Evolutionary conservation across 352 stramenopile species (phyloP).

Genomic region (Globisporangium sylvaticum): DNA sequence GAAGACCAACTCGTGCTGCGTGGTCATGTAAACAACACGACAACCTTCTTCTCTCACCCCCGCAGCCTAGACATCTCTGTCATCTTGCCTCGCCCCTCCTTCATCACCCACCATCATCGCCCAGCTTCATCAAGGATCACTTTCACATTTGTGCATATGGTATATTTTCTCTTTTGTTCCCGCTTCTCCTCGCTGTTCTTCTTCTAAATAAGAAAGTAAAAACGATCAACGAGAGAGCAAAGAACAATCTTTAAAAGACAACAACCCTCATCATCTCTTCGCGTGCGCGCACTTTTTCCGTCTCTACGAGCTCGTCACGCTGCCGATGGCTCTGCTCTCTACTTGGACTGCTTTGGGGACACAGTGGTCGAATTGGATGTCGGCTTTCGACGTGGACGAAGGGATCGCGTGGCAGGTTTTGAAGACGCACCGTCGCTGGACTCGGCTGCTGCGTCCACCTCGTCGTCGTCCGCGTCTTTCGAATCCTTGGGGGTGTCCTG

Average conservation of each 20-base stretch:
- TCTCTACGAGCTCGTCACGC: neutral
- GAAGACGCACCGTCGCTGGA: slow-evolving; percentile 40
- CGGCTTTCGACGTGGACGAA: slow-evolving; percentile 52
- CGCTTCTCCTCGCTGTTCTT: neutral
- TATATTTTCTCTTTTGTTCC: slow-evolving; percentile 26
- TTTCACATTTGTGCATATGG: slow-evolving; percentile 29
- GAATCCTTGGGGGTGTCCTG: slow-evolving; percentile 11
- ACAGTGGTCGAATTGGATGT: slow-evolving; percentile 23
- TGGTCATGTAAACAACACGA: slow-evolving; percentile 71
- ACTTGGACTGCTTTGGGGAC: slow-evolving; percentile 30
- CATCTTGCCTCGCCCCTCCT: neutral
- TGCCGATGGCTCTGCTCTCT: slow-evolving; percentile 18
- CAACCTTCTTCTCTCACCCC: neutral
- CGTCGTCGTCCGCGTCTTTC: slow-evolving; percentile 31
- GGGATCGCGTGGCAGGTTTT: slow-evolving; percentile 38
- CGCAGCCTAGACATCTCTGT: slow-evolving; percentile 8
- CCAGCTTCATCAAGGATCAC: slow-evolving; percentile 2
- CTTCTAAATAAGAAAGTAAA: slow-evolving; percentile 10
- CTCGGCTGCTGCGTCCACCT: slow-evolving; percentile 38
- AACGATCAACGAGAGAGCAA: slow-evolving; percentile 5
- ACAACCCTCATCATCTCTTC: slow-evolving; percentile 16
- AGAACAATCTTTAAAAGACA: slow-evolving; percentile 17
- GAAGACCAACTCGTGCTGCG: slow-evolving; percentile 99
- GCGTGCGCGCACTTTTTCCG: neutral
- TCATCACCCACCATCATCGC: neutral